Evolutionary conservation across 1,284 basidiomycete species (phyloP).

Genomic region (Ceratobasidium sp.): DNA sequence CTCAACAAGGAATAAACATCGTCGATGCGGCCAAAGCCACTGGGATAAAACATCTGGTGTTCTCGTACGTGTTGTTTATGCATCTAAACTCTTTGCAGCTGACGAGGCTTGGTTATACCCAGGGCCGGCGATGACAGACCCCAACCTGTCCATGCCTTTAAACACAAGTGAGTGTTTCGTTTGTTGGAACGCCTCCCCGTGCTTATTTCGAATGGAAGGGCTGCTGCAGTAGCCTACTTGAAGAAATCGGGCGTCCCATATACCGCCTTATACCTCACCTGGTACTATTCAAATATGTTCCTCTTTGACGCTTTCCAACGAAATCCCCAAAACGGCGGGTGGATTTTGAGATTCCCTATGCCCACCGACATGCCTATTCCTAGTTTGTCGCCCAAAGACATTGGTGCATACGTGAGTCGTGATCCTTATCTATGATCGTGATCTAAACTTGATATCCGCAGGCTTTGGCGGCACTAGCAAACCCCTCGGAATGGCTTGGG

Average conservation of each 20-base stretch:
- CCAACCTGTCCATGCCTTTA: neutral
- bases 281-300: conserved; percentile 31
- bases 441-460: neutral
- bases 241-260: conserved; percentile 15
- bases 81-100: neutral
- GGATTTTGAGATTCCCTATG: conserved; percentile 25
- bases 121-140: neutral
- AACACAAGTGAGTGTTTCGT: conserved; percentile 33
- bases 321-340: conserved; percentile 29
- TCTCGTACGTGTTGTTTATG: conserved; percentile 13
- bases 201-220: conserved; percentile 15
- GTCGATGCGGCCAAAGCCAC: conserved; percentile 59
- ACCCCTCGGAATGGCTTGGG: conserved; percentile 31
- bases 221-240: conserved; percentile 15
- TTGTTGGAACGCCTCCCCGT: neutral
- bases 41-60: conserved; percentile 57
- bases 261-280: conserved; percentile 17
- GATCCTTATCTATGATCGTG: neutral
- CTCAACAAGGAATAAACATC: conserved; percentile 59
- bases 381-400: conserved; percentile 30
- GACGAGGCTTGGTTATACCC: neutral
- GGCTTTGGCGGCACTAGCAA: conserved; percentile 20
- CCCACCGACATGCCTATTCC: conserved; percentile 36
- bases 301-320: conserved; percentile 21
- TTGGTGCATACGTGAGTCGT: conserved; percentile 39